Evolutionary conservation across 208 protist genomes (phyloP).

Genomic region (Trichomonas tenax): DNA sequence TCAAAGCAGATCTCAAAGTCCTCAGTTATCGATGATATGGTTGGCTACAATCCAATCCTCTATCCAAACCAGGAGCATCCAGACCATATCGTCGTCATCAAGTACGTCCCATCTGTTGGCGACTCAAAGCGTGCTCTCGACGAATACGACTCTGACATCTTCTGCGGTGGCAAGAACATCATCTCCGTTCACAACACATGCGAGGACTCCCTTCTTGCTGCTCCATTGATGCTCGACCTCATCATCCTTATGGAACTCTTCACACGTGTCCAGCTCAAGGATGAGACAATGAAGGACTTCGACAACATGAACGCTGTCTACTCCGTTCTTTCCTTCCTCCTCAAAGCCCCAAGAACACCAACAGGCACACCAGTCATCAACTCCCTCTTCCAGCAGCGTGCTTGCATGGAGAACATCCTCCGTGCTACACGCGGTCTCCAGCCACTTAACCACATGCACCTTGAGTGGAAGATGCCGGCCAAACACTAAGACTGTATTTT

Average conservation of each 20-base stretch:
- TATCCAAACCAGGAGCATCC: constrained; percentile 63
- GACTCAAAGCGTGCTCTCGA: constrained; percentile 93
- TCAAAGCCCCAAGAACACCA: constrained; percentile 63
- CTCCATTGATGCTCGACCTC: constrained; percentile 92
- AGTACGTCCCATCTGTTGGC: constrained; percentile 90
- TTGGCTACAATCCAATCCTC: constrained; percentile 77
- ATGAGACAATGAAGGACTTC: constrained; percentile 18
- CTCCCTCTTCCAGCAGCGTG: constrained; percentile 80
- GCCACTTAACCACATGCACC: constrained; percentile 60
- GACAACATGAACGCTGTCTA: neutral
- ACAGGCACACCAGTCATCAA: constrained; percentile 83
- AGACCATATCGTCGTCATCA: constrained; percentile 91
- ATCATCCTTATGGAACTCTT: constrained; percentile 82
- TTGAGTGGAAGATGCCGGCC: constrained; percentile 7
- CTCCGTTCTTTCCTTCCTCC: constrained; percentile 5
- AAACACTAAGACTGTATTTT: neutral
- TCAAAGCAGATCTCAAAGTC: constrained; percentile 97
- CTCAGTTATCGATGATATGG: constrained; percentile 97
- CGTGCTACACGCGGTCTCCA: constrained; percentile 74
- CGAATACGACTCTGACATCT: constrained; percentile 91
- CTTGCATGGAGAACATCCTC: constrained; percentile 77
- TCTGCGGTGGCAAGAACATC: constrained; percentile 80
- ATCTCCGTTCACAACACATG: constrained; percentile 84
- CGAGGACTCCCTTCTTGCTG: constrained; percentile 91
- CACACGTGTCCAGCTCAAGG: constrained; percentile 57